Evolutionary conservation across 2,329 filamentous ascomycete species (phyloP), one percentile per base, ranked within the genome.

Genomic region (Aspergillus fijiensis): DNA sequence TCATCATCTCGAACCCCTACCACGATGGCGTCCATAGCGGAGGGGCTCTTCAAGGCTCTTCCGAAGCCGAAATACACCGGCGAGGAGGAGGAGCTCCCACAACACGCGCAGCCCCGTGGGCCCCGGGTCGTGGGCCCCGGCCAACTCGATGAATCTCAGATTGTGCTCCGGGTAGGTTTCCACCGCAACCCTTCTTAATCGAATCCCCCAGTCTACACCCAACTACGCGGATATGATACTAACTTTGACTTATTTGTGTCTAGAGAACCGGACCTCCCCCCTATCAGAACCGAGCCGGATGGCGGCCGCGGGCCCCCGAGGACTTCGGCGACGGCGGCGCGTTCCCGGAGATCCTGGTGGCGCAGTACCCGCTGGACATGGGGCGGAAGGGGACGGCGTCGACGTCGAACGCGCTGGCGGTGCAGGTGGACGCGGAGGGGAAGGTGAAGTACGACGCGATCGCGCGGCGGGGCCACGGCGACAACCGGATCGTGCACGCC

Each of bases 371-470:
- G 11, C 85, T 96, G 54, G 91, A 96, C 61, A 97, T 98, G 92
- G 94, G 94, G 60, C 87, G 89, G 70, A 96, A 96, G 77, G 80
- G 80, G 60, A 83, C 84, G 2, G 80, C 86, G 9, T 84, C 81
- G 33, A 86, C 84, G 51, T 95, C 88, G 66, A 98, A 96, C 78
- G 93, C 95, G 58, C 84, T 99, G 51, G 89, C 92, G n/a, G 84
- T 98, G 33, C 91, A 96, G 74, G 92, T 98, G 39, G 92, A 98
- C 72, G 87, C 84, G 0, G 89, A 96, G 66, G 95, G 95, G 49
- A 96, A 96, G 73, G 90, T 97, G 64, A 96, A 96, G 77, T 99
- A 97, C 80, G 92, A 96, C 75, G 92, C 93, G 57, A 96, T 99
- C 71, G 94, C 94, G 55, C 85, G 89, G 69, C 90, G 94, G 72